phyloP scores from a whole-genome alignment of 2,329 filamentous ascomycete species.

The Teratosphaeria nubilosa region DNA sequence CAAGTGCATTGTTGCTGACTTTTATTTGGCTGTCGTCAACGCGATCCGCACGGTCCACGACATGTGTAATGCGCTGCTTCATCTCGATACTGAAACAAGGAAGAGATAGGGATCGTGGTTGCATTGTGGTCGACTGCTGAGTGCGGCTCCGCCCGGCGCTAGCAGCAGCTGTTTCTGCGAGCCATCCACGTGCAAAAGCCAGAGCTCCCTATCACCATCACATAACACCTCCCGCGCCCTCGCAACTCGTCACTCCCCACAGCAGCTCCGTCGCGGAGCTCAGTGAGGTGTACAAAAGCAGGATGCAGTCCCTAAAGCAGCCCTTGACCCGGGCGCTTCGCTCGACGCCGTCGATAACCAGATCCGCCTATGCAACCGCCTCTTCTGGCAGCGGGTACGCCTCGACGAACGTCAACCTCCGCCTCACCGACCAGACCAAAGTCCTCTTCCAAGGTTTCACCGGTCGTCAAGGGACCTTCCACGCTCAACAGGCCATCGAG shows the following conservation, averaged over 20 bases:
- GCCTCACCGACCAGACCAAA: slow-evolving; percentile 87
- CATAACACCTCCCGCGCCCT: not conserved
- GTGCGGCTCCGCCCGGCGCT: not conserved
- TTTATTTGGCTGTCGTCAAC: slow-evolving; percentile 55
- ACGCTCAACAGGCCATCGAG: slow-evolving; percentile 94
- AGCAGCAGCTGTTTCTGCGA: not conserved
- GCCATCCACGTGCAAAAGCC: no score
- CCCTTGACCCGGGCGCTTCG: slow-evolving; percentile 59
- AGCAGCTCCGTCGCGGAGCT: not conserved
- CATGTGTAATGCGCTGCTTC: slow-evolving; percentile 67
- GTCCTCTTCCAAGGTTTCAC: slow-evolving; percentile 97
- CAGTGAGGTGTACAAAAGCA: not conserved
- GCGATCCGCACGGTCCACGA: slow-evolving; percentile 48
- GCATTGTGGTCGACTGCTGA: not conserved
- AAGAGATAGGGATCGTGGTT: not conserved
- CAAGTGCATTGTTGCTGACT: slow-evolving; percentile 44
- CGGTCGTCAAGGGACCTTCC: slow-evolving; percentile 65
- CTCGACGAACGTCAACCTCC: slow-evolving; percentile 54
- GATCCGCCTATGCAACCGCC: slow-evolving; percentile 65
- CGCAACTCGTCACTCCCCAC: not conserved
- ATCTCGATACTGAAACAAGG: slow-evolving; percentile 34
- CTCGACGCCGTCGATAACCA: slow-evolving; percentile 44
- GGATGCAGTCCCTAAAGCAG: slow-evolving; percentile 27
- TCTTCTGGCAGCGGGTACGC: slow-evolving; percentile 31
- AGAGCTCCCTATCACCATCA: not conserved